Percentiles rank a stretch among this genome's conserved stretches.
These are phyloP conservation scores for Hypoxylon perforatum DNA, from an alignment of 495 filamentous ascomycete genomes.

Conservation along the genomic window DNA sequence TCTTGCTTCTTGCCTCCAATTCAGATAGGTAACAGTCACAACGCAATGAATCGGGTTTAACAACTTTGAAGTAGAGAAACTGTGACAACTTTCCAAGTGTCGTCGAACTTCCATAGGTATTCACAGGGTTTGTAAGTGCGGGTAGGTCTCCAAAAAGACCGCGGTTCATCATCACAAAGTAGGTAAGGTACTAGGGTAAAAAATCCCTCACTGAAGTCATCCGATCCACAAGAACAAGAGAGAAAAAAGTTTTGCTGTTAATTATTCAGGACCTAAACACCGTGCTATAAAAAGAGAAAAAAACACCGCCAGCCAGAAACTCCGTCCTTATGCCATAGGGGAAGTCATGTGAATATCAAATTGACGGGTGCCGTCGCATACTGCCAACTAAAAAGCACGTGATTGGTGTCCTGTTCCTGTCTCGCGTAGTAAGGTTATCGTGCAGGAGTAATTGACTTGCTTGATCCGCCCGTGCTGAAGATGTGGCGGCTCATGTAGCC, in stretches of 20 bases:
- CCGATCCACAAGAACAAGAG: neutral
- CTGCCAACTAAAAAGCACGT: neutral
- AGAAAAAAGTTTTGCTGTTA: neutral
- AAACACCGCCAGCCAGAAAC: neutral
- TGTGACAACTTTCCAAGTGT: too few species aligned
- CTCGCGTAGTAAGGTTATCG: neutral
- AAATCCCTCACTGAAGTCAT: neutral
- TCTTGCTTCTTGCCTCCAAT: too few species aligned
- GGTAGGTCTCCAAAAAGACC: too few species aligned
- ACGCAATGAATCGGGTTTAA: too few species aligned
- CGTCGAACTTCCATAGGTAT: too few species aligned
- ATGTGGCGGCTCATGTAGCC: slow-evolving; percentile 74
- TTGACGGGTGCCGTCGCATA: neutral
- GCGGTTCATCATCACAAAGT: too few species aligned
- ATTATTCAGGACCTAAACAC: slow-evolving; percentile 4
- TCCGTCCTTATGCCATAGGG: slow-evolving; percentile 3
- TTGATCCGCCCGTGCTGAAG: slow-evolving; percentile 53
- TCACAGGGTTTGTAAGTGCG: too few species aligned
- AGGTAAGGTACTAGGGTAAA: neutral
- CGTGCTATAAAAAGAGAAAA: slow-evolving; percentile 27
- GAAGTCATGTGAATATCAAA: neutral
- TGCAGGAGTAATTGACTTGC: neutral
- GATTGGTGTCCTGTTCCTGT: neutral
- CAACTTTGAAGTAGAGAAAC: too few species aligned
- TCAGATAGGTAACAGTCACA: too few species aligned